A percentile compares a stretch with the other conserved stretches of the same genome.
Evolutionary conservation across 306 rosid genomes (phyloP).

Genomic region (Vachellia pachyceras): DNA sequence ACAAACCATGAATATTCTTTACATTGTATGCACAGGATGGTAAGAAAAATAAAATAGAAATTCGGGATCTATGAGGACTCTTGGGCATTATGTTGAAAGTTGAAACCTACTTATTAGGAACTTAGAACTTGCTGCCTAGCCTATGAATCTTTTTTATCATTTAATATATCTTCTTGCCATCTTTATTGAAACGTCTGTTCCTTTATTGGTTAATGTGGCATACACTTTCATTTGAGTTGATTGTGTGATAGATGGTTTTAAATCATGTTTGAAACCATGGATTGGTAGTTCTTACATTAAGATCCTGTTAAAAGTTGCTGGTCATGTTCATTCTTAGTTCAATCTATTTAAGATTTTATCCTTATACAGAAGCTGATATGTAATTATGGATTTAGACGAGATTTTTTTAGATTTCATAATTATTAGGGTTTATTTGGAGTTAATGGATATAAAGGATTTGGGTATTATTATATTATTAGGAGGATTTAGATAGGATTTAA

Average conservation of each 20-base stretch:
- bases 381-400: not conserved
- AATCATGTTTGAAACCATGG: conserved; percentile 1
- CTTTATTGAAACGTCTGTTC: not conserved
- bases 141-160: not conserved
- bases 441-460: not conserved
- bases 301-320: not conserved
- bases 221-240: not conserved
- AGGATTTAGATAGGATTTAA: not conserved
- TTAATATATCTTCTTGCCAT: not conserved
- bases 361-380: not conserved
- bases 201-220: not conserved
- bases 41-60: conserved; percentile 13
- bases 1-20: conserved; percentile 15
- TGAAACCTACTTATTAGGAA: conserved; percentile 13
- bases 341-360: not conserved
- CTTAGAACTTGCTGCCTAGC: conserved; percentile 15
- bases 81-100: conserved; percentile 12
- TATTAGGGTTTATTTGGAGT: not conserved
- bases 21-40: not conserved
- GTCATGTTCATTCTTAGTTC: not conserved
- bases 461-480: not conserved
- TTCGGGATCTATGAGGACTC: conserved; percentile 22
- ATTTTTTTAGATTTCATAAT: not conserved
- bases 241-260: not conserved
- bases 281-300: not conserved